Percentiles rank a stretch among this genome's conserved stretches.
phyloP scores from a whole-genome alignment of 1,139 yeast genomes.

The Hansenula lynferdii region DNA sequence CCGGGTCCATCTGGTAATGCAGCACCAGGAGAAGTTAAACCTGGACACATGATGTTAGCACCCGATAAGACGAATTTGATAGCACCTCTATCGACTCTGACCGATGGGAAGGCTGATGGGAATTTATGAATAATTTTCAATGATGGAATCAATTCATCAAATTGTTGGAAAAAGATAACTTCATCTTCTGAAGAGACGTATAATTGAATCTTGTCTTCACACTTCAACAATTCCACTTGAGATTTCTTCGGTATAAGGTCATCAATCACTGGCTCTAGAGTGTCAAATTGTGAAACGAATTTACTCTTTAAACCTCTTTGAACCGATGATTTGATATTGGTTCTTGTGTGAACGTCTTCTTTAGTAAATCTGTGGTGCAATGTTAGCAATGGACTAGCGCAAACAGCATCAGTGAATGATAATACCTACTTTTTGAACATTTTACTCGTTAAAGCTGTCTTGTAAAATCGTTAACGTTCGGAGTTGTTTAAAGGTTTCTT shows the following conservation, averaged over 20 bases:
- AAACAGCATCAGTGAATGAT: too few species aligned
- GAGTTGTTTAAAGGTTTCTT: background rate
- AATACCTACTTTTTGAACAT: constrained; percentile 22
- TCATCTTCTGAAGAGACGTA: constrained; percentile 73
- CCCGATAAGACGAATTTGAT: constrained; percentile 92
- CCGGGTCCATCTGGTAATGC: constrained; percentile 66
- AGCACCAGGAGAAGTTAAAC: constrained; percentile 90
- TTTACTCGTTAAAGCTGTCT: background rate
- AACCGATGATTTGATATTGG: constrained; percentile 89
- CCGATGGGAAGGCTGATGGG: constrained; percentile 78
- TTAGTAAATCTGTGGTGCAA: constrained; percentile 77
- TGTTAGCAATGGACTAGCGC: too few species aligned
- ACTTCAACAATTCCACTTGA: constrained; percentile 77
- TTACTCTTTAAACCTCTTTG: constrained; percentile 79
- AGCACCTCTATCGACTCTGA: constrained; percentile 95
- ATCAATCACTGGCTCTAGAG: constrained; percentile 70
- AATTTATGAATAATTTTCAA: constrained; percentile 76
- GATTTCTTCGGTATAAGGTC: constrained; percentile 86
- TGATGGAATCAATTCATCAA: constrained; percentile 78
- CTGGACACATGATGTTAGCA: constrained; percentile 97
- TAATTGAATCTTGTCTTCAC: constrained; percentile 83
- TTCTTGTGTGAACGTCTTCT: constrained; percentile 85
- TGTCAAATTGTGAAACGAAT: constrained; percentile 67
- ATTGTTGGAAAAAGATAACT: constrained; percentile 76
- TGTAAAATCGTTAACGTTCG: too few species aligned